These are phyloP conservation scores for Bocquillonia castaneifolia DNA, from an alignment of 441 rosid genomes.

Conservation along the genomic window DNA sequence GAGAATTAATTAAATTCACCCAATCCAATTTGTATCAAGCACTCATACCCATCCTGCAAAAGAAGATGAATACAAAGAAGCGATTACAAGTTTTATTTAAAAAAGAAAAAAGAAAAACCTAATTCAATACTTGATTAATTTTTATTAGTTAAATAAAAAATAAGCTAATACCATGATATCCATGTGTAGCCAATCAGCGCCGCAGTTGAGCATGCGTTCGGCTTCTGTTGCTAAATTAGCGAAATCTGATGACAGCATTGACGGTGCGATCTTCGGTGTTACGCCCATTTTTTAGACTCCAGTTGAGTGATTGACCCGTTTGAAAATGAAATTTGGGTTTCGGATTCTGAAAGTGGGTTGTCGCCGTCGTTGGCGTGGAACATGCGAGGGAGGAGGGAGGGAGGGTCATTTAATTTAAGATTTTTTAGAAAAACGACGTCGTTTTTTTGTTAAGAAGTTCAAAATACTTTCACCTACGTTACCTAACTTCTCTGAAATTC, in stretches of 20 bases:
- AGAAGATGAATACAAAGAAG: neutral
- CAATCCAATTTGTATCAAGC: conserved; percentile 7
- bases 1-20: neutral
- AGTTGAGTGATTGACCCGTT: conserved; percentile 4
- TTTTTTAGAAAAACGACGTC: too few species aligned
- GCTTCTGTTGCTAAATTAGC: conserved; percentile 89
- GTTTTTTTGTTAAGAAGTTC: too few species aligned
- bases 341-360: neutral
- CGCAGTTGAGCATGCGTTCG: conserved; percentile 62
- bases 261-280: conserved; percentile 74
- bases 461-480: neutral
- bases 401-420: too few species aligned
- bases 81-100: neutral
- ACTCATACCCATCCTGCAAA: conserved; percentile 84
- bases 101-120: conserved; percentile 4
- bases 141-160: too few species aligned
- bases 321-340: neutral
- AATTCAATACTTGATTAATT: too few species aligned
- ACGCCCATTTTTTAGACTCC: conserved; percentile 48
- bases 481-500: neutral
- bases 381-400: neutral
- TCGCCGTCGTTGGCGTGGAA: neutral
- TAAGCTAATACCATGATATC: conserved; percentile 98
- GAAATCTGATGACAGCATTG: conserved; percentile 90
- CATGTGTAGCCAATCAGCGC: conserved; percentile 99